Percentiles rank a stretch among this genome's conserved stretches.
Evolutionary conservation across 768 basidiomycete genomes (phyloP).

Genomic region (Suillus hirtellus): DNA sequence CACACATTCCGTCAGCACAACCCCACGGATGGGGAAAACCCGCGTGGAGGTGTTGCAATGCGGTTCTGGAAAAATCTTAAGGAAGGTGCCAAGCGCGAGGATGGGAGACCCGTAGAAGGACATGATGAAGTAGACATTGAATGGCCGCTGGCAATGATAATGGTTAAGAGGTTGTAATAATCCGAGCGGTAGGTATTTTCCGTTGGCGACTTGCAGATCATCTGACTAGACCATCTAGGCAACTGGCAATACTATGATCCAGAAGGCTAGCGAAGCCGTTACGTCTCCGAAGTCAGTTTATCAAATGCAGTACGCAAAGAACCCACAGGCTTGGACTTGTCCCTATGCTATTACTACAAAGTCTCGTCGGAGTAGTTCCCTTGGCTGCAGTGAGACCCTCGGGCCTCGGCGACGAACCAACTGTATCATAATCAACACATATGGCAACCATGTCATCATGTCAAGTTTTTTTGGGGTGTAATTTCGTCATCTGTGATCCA

Average conservation of each 20-base stretch:
- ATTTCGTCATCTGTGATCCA: too few species aligned
- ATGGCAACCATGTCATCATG: too few species aligned
- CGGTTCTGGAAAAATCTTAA: conserved; percentile 61
- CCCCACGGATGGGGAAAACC: conserved; percentile 50
- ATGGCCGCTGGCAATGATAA: conserved; percentile 29
- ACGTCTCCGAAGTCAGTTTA: too few species aligned
- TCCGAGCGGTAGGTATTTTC: neutral
- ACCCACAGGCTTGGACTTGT: neutral
- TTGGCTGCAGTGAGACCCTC: neutral
- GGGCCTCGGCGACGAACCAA: neutral
- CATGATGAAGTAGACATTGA: conserved; percentile 33
- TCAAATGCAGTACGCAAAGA: too few species aligned
- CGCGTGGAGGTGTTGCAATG: conserved; percentile 63
- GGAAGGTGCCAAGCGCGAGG: conserved; percentile 34
- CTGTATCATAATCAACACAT: neutral
- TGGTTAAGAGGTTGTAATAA: conserved; percentile 15
- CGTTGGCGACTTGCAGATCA: neutral
- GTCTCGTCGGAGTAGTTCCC: neutral
- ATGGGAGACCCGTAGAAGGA: conserved; percentile 21
- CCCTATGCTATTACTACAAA: neutral
- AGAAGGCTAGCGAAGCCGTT: neutral
- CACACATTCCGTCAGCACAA: conserved; percentile 64
- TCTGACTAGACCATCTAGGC: neutral
- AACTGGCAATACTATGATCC: neutral
- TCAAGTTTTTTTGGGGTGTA: too few species aligned